phyloP scores from a whole-genome alignment of 2,329 filamentous ascomycete species.

The Monosporascus sp. region DNA sequence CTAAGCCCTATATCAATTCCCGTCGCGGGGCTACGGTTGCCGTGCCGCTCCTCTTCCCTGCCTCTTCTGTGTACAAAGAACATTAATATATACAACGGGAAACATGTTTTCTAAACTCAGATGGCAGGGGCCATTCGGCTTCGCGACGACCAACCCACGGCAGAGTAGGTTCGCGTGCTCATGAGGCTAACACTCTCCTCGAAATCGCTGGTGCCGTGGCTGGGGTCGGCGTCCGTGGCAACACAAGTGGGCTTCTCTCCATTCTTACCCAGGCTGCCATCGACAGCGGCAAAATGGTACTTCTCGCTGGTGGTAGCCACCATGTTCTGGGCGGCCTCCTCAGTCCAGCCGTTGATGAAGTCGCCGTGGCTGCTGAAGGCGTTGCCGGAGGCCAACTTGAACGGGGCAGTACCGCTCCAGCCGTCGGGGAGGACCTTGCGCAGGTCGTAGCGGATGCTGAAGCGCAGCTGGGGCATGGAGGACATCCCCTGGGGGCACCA shows the following conservation, averaged over 20 bases:
- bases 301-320: constrained; percentile 19
- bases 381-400: constrained; percentile 33
- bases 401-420: constrained; percentile 35
- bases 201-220: constrained; percentile 34
- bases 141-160: too few relatives aligned
- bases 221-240: constrained; percentile 34
- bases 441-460: constrained; percentile 39
- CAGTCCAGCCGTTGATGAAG: constrained; percentile 42
- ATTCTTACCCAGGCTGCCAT: constrained; percentile 29
- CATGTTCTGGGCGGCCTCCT: constrained; percentile 37
- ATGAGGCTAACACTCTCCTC: constrained; percentile 27
- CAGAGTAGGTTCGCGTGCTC: too few relatives aligned
- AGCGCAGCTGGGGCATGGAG: constrained; percentile 38
- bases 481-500: constrained; percentile 35
- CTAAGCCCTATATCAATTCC: too few relatives aligned
- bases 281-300: constrained; percentile 30
- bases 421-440: constrained; percentile 33
- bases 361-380: constrained; percentile 39
- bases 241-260: constrained; percentile 28
- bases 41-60: too few relatives aligned
- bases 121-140: too few relatives aligned
- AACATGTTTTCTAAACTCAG: too few relatives aligned
- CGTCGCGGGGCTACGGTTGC: too few relatives aligned
- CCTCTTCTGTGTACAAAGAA: too few relatives aligned
- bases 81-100: too few relatives aligned